Evolutionary conservation across 2,329 filamentous ascomycete species (phyloP), one percentile per base, ranked within the genome.

Genomic region (Aspergillus sp.): DNA sequence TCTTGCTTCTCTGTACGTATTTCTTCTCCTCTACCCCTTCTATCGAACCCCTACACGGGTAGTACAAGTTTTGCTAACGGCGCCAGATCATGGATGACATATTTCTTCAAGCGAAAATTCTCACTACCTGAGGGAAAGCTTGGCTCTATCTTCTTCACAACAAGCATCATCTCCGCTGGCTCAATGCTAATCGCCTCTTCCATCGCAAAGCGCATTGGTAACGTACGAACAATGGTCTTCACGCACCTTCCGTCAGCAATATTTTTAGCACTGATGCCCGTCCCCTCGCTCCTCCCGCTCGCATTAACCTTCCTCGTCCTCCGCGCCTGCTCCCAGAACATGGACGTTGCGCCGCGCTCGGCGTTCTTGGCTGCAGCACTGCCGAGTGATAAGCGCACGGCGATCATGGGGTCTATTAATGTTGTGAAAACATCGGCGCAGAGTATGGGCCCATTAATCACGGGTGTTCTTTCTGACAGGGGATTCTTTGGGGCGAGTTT

Each of bases 151-250:
- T 83, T 83, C 69, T 80, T 80, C 39, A 73, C 77, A 9, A 79
- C 78, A 12, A 78, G 73, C 61, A 69, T 79, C 46, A 72, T 80
- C 23, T 66, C 71, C 12, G 72, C 70, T 2, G 68, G 75, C 44
- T 78, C 74, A 19, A 82, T 79, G 62, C 70, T 81, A 4, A 73
- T 75, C 76, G 86, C 72, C 75, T 86, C 64, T 75, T 86, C 87
- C 6, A 84, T 91, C 37, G 82, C 90, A 45, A 86, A 86, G 62
- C 84, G 87, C 57, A 77, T 85, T 47, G 81, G 83, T 15, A 77
- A 81, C 41, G 77, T 85, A 35, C 78, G 86, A 78, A 90, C 88
- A 1, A 91, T 91, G 88, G 87, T 89, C 8, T 89, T 90, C 66
- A 90, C 88, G 0, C 88, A 91, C 64, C 77, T 91, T 0, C 89